Base-by-base conservation (phyloP, 768 basidiomycete species). In the Kwoniella shandongensis region DNA sequence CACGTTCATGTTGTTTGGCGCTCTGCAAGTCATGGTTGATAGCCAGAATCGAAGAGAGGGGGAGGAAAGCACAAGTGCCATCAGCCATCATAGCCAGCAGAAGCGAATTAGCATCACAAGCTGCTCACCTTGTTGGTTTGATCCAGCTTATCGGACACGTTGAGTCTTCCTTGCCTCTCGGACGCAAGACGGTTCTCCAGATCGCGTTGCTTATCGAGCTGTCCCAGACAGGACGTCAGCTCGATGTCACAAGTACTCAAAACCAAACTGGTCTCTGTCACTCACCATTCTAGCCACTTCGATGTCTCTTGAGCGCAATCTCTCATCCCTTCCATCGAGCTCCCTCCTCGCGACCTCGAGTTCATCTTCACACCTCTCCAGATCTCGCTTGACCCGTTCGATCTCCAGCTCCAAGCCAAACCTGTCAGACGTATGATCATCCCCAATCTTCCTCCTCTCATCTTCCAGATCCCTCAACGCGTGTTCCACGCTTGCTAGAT, bases 121-220 rank as follows among this genome's bases (percentile, higher is more conserved):
- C 13, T 7, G 50, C 78, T 42, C 35, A 77, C 80, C 25, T 81
- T 80, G 66, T 88, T 85, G 1, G 83, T 80, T 0, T 69, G 65
- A 66, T 96, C 92, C n/a, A 96, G 80, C 81, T 91, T 94, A 78
- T 97, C 94, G 1, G 87, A 83, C 3, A 91, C 74, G 65, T 92
- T 89, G 50, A 98, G 79, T 53, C 88, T 79, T 13, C 90, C 86
- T 74, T 97, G 94, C 0, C 88, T 89, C 76, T 92, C 89, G 10
- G 86, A 81, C 0, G 91, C 86, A 1, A 96, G 79, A 70, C 89
- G 87, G 1, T 82, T 81, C 3, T 87, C 82, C 20, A 97, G 80
- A 58, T 93, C 91, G 32, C 88, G 81, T 57, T 88, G 88, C 74
- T 90, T 88, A 1, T 84, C 82, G 63, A 90, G 84, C 80, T 80